A percentile compares a stretch with the other conserved stretches of the same genome.
Evolutionary conservation across 805 yeast genomes (phyloP).

Genomic region (Kurtzmaniella fragi): DNA sequence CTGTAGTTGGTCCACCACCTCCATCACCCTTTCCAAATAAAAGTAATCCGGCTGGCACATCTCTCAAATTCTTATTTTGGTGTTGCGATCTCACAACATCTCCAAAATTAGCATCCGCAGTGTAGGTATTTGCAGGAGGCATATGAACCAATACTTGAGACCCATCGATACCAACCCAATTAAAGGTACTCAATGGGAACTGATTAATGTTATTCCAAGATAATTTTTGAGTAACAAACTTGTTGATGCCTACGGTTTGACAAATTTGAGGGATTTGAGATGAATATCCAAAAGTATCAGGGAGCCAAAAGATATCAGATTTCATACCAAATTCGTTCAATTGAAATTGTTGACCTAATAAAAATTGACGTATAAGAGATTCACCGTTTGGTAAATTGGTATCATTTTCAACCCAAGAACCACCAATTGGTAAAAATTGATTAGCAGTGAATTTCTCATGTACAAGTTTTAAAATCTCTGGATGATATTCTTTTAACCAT

Average conservation of each 20-base stretch:
- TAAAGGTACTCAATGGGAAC: constrained; percentile 87
- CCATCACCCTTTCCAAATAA: constrained; percentile 96
- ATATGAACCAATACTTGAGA: constrained; percentile 91
- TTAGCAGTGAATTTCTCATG: constrained; percentile 64
- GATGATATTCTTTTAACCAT: constrained; percentile 87
- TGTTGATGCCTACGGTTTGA: constrained; percentile 76
- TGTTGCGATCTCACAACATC: constrained; percentile 77
- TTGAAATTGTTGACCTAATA: constrained; percentile 86
- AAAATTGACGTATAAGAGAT: constrained; percentile 79
- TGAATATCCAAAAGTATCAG: constrained; percentile 95
- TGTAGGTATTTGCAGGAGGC: constrained; percentile 97
- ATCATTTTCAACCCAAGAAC: constrained; percentile 97
- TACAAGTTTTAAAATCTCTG: constrained; percentile 63
- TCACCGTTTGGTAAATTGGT: constrained; percentile 96
- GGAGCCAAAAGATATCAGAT: constrained; percentile 85
- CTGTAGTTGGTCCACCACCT: constrained; percentile 96
- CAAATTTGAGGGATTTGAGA: constrained; percentile 94
- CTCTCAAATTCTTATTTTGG: constrained; percentile 80
- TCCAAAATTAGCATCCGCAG: constrained; percentile 89
- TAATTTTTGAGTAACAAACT: constrained; percentile 86
- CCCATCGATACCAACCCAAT: constrained; percentile 94
- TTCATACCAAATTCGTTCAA: constrained; percentile 72
- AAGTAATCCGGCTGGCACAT: constrained; percentile 75
- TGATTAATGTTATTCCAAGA: constrained; percentile 94
- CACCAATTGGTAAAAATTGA: constrained; percentile 88